Conservation (phyloP, 441 rosid species). For the Populus tomentosa region DNA sequence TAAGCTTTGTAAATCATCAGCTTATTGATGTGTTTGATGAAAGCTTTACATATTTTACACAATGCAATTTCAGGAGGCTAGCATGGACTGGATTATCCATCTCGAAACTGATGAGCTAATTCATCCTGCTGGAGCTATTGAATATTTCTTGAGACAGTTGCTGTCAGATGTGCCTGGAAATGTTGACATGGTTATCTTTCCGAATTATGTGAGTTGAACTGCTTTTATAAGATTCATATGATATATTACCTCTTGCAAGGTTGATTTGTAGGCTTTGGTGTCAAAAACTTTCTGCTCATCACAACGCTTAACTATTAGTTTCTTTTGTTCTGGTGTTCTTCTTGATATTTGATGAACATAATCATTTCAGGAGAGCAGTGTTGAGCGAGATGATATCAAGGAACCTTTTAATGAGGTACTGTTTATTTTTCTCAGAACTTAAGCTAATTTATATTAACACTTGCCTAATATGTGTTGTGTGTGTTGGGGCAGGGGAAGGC, state of each 20-base stretch:
- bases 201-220: slow-evolving; percentile 76
- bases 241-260: not conserved
- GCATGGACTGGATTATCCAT: slow-evolving; percentile 90
- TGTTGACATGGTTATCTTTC: slow-evolving; percentile 73
- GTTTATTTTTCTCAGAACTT: slow-evolving; percentile 3
- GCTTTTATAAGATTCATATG: slow-evolving; percentile 3
- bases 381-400: slow-evolving; percentile 74
- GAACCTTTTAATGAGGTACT: slow-evolving; percentile 89
- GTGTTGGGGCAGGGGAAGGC: not conserved
- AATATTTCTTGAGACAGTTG: slow-evolving; percentile 73
- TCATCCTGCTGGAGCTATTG: slow-evolving; percentile 70
- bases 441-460: not conserved
- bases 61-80: slow-evolving; percentile 49
- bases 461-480: not conserved
- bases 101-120: slow-evolving; percentile 92
- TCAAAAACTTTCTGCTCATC: slow-evolving; percentile 2
- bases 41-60: not conserved
- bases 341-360: slow-evolving; percentile 8
- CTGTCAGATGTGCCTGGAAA: slow-evolving; percentile 60
- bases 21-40: slow-evolving; percentile 3
- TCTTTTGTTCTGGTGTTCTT: slow-evolving; percentile 14
- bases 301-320: not conserved
- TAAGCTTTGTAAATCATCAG: slow-evolving; percentile 2
- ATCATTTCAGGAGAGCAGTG: slow-evolving; percentile 76
- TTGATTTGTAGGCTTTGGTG: slow-evolving; percentile 1